Evolutionary conservation across 2,329 filamentous ascomycete genomes (phyloP).

Genomic region (Westerdykella ornata): DNA sequence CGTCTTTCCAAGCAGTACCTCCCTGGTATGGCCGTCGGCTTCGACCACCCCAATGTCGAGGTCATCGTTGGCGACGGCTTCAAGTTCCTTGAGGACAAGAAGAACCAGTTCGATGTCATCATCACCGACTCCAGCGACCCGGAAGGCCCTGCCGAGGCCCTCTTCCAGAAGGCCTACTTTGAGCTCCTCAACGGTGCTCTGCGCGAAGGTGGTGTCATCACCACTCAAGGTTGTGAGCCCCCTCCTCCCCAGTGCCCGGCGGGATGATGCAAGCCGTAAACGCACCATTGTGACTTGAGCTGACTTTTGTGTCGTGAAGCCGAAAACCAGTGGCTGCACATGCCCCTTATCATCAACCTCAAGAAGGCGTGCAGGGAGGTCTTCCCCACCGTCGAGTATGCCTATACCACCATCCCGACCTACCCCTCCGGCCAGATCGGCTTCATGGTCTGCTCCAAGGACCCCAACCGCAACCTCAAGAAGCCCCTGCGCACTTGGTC

Average conservation of each 20-base stretch:
- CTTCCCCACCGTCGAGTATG: constrained; percentile 97
- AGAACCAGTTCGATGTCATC: constrained; percentile 98
- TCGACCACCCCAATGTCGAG: constrained; percentile 88
- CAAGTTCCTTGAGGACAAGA: constrained; percentile 94
- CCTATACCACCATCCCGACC: constrained; percentile 97
- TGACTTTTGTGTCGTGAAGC: constrained; percentile 49
- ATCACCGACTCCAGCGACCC: constrained; percentile 98
- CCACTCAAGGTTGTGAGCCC: constrained; percentile 99
- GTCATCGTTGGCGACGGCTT: constrained; percentile 95
- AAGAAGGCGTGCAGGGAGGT: constrained; percentile 96
- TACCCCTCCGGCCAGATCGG: constrained; percentile 99
- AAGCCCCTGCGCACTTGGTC: constrained; percentile 77
- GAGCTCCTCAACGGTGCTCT: constrained; percentile 85
- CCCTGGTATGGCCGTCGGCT: constrained; percentile 85
- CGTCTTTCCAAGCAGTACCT: constrained; percentile 98
- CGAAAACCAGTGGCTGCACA: constrained; percentile 99
- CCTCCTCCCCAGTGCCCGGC: constrained; percentile 41
- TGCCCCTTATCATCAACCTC: constrained; percentile 85
- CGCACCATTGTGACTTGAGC: constrained; percentile 16
- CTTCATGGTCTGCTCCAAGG: constrained; percentile 99
- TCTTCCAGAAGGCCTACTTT: constrained; percentile 99
- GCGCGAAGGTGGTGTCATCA: constrained; percentile 93
- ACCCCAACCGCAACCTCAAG: constrained; percentile 72
- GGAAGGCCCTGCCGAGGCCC: constrained; percentile 87
- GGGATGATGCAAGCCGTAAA: constrained; percentile 9